Base-by-base conservation (phyloP, 2,329 filamentous ascomycete species). In the Hypoxylon sp. region DNA sequence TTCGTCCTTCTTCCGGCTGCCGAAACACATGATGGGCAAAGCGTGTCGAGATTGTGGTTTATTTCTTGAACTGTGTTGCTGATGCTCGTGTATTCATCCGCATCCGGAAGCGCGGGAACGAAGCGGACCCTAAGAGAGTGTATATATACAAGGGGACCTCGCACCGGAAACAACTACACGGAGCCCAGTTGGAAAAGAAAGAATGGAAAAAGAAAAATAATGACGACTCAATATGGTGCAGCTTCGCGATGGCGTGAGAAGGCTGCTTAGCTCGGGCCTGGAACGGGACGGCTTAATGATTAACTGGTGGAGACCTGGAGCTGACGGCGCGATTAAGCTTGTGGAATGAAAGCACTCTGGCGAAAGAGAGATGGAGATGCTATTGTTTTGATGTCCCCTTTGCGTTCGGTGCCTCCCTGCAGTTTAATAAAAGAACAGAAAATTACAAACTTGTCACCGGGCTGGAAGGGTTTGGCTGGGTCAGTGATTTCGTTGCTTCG, bases 1-100 rank as follows among this genome's bases (percentile, higher is more conserved):
- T 72, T 84, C 80, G 69, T 81, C 81, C 74, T 83, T 84, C 64
- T 85, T 83, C 73, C 87, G 83, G 71, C 82, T 81, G 69, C 89
- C 88, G 79, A 92, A 91, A 80, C 90, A 92, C 90, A 92, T 92
- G 55, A 49, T 74, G 67, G 69, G 55, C 54, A 46, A 54, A 14
- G 44, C 13, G 59, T 37, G 53, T 30, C 42, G 58, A 25, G 50
- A 37, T 8, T 64, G 37, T 51, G 42, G 37, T 53, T 27, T 51
- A 30, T 31, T 37, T 22, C n/a, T 62, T 31, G 49, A 51, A 61
- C 56, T 59, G 48, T n/a, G 33, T 22, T 40, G 55, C 30, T 48
- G 50, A 35, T 30, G 40, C 22, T 58, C 51, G 61, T 30, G 44
- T 55, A 42, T 49, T 67, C 64, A 65, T 72, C 14, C 67, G 61